Evolutionary conservation across 2,329 filamentous ascomycete genomes (phyloP).

Genomic region (Neoascochyta sp.): DNA sequence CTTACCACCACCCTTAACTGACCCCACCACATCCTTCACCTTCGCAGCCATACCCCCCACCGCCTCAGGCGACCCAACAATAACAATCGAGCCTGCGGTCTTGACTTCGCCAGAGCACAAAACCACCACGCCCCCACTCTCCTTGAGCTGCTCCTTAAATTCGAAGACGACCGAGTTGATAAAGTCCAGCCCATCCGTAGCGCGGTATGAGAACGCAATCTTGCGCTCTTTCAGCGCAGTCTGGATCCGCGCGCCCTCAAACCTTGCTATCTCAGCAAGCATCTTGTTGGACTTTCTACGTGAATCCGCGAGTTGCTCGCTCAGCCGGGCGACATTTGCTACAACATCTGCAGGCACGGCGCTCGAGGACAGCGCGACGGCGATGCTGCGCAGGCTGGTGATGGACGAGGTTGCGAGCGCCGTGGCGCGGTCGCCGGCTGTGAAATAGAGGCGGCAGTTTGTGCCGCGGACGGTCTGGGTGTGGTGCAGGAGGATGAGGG

Average conservation of each 20-base stretch:
- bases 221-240: constrained; percentile 10
- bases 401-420: constrained; percentile 24
- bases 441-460: constrained; percentile 32
- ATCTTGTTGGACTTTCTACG: constrained; percentile 29
- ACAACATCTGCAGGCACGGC: constrained; percentile 22
- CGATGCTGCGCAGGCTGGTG: constrained; percentile 24
- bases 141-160: constrained; percentile 23
- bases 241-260: constrained; percentile 25
- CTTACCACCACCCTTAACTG: constrained; percentile 31
- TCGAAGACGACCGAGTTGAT: constrained; percentile 27
- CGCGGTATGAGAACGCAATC: constrained; percentile 22
- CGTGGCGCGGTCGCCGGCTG: constrained; percentile 30
- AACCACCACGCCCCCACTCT: constrained; percentile 22
- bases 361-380: constrained; percentile 22
- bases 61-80: constrained; percentile 24
- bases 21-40: constrained; percentile 23
- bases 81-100: constrained; percentile 21
- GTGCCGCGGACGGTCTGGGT: constrained; percentile 29
- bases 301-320: constrained; percentile 20
- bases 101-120: constrained; percentile 29
- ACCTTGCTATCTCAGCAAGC: constrained; percentile 25
- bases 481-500: constrained; percentile 30
- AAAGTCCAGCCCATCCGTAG: constrained; percentile 29
- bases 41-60: constrained; percentile 22
- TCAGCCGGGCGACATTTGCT: constrained; percentile 20